Evolutionary conservation across 2,329 filamentous ascomycete species (phyloP), one percentile per base, ranked within the genome.

Genomic region (Paecilomyces formosus): DNA sequence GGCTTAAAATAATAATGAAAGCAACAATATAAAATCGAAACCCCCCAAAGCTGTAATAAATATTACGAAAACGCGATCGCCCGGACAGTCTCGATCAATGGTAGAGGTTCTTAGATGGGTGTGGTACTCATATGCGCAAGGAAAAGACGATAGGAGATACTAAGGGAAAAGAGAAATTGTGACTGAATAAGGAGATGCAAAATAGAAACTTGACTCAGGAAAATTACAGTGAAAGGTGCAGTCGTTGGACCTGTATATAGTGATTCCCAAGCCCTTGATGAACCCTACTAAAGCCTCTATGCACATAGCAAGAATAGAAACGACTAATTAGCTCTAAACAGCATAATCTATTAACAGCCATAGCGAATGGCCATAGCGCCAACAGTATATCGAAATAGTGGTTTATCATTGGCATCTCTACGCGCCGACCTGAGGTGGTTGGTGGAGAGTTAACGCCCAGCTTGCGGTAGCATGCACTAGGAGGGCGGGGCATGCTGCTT

Each of bases 261-360:
- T 28, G 35, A n/a, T 55, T 30, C 57, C 53, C 56, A 55, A 8
- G 50, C 6, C 24, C 24, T n/a, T 24, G 12, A 21, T 45, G n/a
- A 18, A 21, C 39, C n/a, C 15, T 18, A 45, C 18, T n/a, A 45
- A 7, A 31, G 30, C 7, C 30, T 15, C n/a, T 45, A 18, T 9
- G 13, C 39, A 45, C 39, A 18, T 15, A 54, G 59, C 59, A 58
- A 60, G 57, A 61, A 56, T 58, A 61, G 57, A 53, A 57, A 56
- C 54, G 21, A 21, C 58, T 52, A 55, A 58, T 24, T 28, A 52
- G 15, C 7, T 22, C 21, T 7, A 52, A 52, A 52, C 22, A 52
- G 22, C 13, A 12, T 6, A 28, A 26, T 52, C 50, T 52, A 52
- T 52, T 52, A 52, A 52, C 50, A 28, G 56, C 18, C 39, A 45